phyloP scores from a whole-genome alignment of 495 filamentous ascomycete species.

The Aspergillus saccharolyticus region DNA sequence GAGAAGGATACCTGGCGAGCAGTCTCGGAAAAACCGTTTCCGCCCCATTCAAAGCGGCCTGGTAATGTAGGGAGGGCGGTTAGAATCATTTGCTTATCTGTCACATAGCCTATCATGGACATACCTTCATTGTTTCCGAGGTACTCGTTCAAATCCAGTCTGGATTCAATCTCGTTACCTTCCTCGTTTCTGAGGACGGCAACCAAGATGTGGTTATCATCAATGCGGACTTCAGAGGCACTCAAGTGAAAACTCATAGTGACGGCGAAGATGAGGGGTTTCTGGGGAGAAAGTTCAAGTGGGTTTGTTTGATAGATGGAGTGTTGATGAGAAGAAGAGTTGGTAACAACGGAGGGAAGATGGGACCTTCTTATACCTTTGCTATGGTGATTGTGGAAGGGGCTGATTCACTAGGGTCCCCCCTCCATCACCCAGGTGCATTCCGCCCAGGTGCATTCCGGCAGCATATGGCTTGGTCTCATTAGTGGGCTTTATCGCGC shows the following conservation, averaged over 20 bases:
- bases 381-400: conserved; percentile 3
- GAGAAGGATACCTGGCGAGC: conserved; percentile 36
- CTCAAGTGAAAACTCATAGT: conserved; percentile 43
- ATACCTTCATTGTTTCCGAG: conserved; percentile 46
- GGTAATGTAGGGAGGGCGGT: neutral
- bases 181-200: conserved; percentile 26
- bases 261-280: conserved; percentile 1
- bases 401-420: neutral
- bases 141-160: conserved; percentile 34
- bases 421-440: neutral
- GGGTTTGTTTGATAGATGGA: neutral
- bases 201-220: conserved; percentile 38
- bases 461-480: conserved; percentile 5
- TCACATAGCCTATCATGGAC: neutral
- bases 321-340: neutral
- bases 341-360: neutral
- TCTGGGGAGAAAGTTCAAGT: neutral
- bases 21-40: conserved; percentile 31
- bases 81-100: neutral
- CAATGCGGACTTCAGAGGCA: conserved; percentile 33
- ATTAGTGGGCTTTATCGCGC: conserved; percentile 2
- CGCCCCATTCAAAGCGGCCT: conserved; percentile 46
- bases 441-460: neutral
- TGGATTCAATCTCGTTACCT: conserved; percentile 29
- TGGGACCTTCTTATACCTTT: neutral